Evolutionary conservation across 2,329 filamentous ascomycete species (phyloP), one percentile per base, ranked within the genome.

Genomic region (Monosporascus sp.): DNA sequence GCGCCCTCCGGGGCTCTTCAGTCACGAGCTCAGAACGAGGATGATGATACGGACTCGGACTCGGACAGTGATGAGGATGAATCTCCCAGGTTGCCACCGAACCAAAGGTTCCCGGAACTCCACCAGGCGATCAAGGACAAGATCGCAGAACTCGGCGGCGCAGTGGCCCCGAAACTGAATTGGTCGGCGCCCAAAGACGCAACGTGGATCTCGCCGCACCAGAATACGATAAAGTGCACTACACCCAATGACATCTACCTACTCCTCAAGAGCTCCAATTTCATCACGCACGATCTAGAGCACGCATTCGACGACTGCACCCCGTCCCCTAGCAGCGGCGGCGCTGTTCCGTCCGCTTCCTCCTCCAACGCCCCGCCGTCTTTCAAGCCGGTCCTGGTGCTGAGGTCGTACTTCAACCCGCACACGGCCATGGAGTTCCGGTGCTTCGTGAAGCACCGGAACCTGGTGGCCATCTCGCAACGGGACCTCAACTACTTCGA

Each of bases 141-240:
- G 43, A 97, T 99, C 57, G 72, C 78, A 14, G 88, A 92, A 62
- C 80, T 97, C 1, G 92, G 90, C 17, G 93, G 93, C 55, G 84
- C 86, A 55, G 92, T 96, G 8, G 86, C 88, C 2, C 94, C 94
- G 1, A 99, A 99, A 72, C 76, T 99, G 47, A 97, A 97, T 74
- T 99, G 94, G 94, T 97, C 92, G 6, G 87, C 91, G 4, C 94
- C 94, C 4, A 96, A 97, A 70, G 94, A 99, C 68, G 94, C 94
- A 8, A 90, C 89, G 22, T 97, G 91, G 88, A 97, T 99, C 70
- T 84, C 81, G 72, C 86, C 72, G 73, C 68, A 93, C 79, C 72
- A 86, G 63, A 99, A 99, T 71, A 95, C 89, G 47, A 88, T 97
- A 74, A 91, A 96, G 70, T 99, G 94, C 72, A 86, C 85, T 4